Evolutionary conservation across 2,329 filamentous ascomycete species (phyloP).

Genomic region (Xylariaceae sp.): DNA sequence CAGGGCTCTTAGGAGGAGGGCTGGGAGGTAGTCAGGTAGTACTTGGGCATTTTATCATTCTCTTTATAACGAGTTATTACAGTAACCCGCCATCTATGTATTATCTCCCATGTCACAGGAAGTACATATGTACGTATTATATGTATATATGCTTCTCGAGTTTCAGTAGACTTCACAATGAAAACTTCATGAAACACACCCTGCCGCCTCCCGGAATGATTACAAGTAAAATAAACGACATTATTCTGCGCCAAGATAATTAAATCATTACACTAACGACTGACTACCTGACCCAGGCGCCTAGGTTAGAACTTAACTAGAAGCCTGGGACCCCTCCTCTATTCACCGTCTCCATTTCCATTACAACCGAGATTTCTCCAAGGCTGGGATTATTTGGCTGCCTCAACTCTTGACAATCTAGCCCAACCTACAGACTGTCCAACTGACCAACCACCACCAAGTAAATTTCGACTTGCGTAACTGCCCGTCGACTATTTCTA

Average conservation of each 20-base stretch:
- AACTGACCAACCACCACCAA: conserved; percentile 7
- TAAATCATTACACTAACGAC: background rate
- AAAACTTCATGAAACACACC: background rate
- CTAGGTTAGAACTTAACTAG: background rate
- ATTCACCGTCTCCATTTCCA: too few relatives aligned
- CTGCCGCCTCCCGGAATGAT: background rate
- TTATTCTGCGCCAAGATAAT: background rate
- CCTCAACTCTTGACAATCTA: conserved; percentile 12
- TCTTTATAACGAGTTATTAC: too few relatives aligned
- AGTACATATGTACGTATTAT: background rate
- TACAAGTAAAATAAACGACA: background rate
- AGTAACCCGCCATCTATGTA: too few relatives aligned
- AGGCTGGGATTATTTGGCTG: conserved; percentile 18
- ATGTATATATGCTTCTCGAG: background rate
- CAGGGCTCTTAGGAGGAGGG: too few relatives aligned
- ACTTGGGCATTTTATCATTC: background rate
- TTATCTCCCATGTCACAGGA: background rate
- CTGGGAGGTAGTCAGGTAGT: too few relatives aligned
- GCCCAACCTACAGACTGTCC: conserved; percentile 14
- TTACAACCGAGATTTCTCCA: conserved; percentile 17
- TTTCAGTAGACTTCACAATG: background rate
- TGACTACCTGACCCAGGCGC: background rate
- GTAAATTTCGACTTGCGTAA: background rate
- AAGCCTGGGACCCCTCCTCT: background rate
- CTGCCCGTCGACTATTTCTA: conserved; percentile 21